Evolutionary conservation across 1,284 basidiomycete genomes (phyloP), one percentile per base, ranked within the genome.

Genomic region (Moniliophthora roreri): DNA sequence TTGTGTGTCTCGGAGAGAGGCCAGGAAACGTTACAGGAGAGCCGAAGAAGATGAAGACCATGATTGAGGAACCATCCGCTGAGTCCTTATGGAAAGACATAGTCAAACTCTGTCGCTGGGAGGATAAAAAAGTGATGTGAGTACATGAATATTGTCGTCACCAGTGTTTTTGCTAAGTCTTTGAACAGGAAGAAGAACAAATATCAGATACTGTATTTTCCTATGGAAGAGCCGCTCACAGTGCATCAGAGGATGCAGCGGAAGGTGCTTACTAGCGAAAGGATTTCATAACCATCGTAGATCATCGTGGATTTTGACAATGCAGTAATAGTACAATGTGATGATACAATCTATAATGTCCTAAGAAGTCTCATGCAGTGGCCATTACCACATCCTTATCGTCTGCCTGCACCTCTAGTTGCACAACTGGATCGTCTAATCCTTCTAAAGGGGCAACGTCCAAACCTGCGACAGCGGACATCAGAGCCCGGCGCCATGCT

Each of bases 401-500:
- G 21, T 64, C 61, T 20, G 56, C 41, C 39, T 71, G 69, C 28
- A 61, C 32, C 26, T 42, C 37, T 18, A 55, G 26, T 13, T 60
- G 40, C 44, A 13, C 13, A 28, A 13, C 40, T 41, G 48, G 26
- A 34, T 53, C 20, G 7, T 66, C 60, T 35, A 66, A 21, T 24
- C 69, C 75, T 41, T 61, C 60, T 36, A 78, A 60, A 15, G 76
- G 76, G 26, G 67, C 61, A 32, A 90, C 65, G 60, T 89, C 85
- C 51, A 96, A 68, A 1, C 83, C 89, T 52, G 89, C 87, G 18
- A 95, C 87, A 1, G 91, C 89, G 60, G 71, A 81, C 48, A 88
- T 74, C 44, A 96, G 67, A 20, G 92, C 92, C 61, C 93, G 80
- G 62, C 90, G 87, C 94, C 94, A 96, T 48, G 91, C 91, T 66